Evolutionary conservation across 805 yeast genomes (phyloP).

Genomic region (Ogataea methylovora): DNA sequence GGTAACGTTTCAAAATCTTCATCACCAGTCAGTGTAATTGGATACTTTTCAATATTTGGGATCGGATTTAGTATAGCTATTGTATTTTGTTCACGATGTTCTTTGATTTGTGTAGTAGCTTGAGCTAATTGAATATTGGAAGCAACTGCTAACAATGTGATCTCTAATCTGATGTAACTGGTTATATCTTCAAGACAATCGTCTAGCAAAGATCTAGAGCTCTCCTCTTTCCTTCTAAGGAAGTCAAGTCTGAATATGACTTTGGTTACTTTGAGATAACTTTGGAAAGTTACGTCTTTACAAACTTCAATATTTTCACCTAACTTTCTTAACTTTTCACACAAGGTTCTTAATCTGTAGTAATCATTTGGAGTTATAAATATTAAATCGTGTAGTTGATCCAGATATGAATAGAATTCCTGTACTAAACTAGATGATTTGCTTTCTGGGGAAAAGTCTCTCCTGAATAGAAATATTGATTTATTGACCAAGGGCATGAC

Average conservation of each 20-base stretch:
- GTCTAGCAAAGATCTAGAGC: background rate
- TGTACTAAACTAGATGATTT: no score
- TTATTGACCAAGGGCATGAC: no score
- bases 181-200: slow-evolving; percentile 1
- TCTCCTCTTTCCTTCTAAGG: slow-evolving; percentile 1
- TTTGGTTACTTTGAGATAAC: background rate
- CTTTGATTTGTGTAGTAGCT: no score
- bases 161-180: background rate
- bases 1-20: background rate
- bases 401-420: background rate
- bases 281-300: background rate
- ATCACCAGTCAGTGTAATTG: no score
- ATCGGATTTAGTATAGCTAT: no score
- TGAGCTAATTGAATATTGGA: no score
- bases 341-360: slow-evolving; percentile 1
- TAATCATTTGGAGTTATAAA: slow-evolving; percentile 1
- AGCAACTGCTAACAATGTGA: background rate
- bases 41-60: no score
- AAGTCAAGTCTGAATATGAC: slow-evolving; percentile 1
- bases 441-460: no score
- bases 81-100: no score
- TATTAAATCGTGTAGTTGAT: background rate
- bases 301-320: background rate
- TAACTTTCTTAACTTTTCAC: background rate
- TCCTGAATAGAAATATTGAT: no score